A percentile compares a stretch with the other conserved stretches of the same genome.
These are phyloP conservation scores for Dipteronia sinensis DNA, from an alignment of 345 rosid species.

Conservation along the genomic window DNA sequence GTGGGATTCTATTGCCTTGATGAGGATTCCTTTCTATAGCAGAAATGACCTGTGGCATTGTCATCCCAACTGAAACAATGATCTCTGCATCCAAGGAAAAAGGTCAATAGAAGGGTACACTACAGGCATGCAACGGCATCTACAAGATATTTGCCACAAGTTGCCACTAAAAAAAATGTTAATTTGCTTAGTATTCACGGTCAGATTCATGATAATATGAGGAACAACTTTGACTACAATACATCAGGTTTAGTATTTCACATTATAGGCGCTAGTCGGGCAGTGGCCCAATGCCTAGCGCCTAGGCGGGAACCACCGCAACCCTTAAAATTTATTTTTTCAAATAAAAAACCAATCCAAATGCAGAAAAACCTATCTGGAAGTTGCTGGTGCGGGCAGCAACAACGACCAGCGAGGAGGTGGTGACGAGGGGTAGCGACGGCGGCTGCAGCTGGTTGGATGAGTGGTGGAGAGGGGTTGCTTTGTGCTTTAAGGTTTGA, in stretches of 20 bases:
- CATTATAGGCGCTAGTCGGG: too few relatives aligned
- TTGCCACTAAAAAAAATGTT: background rate
- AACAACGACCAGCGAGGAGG: too few relatives aligned
- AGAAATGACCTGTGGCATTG: constrained; percentile 82
- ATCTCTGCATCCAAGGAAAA: constrained; percentile 55
- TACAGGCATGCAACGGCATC: background rate
- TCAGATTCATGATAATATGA: background rate
- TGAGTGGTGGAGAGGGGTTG: too few relatives aligned
- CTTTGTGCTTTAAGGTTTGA: too few relatives aligned
- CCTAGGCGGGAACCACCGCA: too few relatives aligned
- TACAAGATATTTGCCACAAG: background rate
- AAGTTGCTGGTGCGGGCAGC: too few relatives aligned
- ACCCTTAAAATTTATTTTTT: too few relatives aligned
- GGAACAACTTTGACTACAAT: background rate
- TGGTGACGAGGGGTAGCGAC: too few relatives aligned
- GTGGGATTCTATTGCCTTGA: constrained; percentile 54
- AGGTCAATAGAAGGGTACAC: background rate
- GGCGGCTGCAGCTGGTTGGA: too few relatives aligned
- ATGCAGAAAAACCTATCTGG: too few relatives aligned
- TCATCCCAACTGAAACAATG: constrained; percentile 85
- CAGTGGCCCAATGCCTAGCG: too few relatives aligned
- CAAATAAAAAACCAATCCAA: too few relatives aligned
- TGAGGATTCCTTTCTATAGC: constrained; percentile 50
- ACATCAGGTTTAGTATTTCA: background rate
- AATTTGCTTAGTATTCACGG: background rate